These are phyloP conservation scores for Naegleria fowleri DNA, from an alignment of 208 protist genomes.

Conservation along the genomic window DNA sequence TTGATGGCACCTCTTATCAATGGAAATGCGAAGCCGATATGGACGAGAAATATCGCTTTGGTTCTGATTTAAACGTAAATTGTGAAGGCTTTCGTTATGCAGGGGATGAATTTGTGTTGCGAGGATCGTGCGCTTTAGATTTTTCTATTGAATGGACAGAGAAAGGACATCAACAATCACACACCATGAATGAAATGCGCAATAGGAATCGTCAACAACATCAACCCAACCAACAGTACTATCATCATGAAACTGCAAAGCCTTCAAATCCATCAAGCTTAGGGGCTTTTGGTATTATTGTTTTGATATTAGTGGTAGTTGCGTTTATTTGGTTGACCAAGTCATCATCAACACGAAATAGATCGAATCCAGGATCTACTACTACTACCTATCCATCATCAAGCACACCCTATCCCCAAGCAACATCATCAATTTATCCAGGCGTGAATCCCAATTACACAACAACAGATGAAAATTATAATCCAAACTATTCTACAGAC, in stretches of 20 bases:
- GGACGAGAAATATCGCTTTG: neutral
- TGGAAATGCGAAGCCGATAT: conserved; percentile 18
- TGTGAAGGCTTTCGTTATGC: conserved; percentile 10
- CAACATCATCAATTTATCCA: neutral
- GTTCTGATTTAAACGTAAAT: neutral
- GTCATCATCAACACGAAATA: too few relatives aligned
- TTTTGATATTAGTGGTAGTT: neutral
- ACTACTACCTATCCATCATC: neutral
- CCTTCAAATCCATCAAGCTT: neutral
- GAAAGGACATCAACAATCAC: neutral
- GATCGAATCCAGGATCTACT: neutral
- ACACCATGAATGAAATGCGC: neutral
- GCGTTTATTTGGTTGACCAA: neutral
- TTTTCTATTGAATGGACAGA: neutral
- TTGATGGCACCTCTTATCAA: neutral
- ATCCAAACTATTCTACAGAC: neutral
- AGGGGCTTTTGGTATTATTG: neutral
- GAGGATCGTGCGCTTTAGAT: neutral
- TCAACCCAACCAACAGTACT: neutral
- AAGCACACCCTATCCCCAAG: neutral
- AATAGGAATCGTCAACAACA: neutral
- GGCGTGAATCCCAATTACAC: neutral
- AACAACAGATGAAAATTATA: neutral
- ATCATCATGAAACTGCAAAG: neutral
- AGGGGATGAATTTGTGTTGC: neutral